Conservation (phyloP, 129 eudicot genomes). For the Saussurea involucrata region DNA sequence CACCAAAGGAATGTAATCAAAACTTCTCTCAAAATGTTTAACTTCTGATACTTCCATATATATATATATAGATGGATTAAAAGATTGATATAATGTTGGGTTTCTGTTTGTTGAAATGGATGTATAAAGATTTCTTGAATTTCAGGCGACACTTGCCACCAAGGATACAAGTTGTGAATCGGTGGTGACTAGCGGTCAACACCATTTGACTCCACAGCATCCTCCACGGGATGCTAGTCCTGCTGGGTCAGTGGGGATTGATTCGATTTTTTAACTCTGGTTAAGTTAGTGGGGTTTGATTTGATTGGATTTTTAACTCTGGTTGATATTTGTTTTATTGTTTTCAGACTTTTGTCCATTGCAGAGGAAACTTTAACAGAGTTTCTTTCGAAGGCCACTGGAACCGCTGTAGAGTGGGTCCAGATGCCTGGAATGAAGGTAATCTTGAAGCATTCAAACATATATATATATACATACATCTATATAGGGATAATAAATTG, state of each 20-base stretch:
- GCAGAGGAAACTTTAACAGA: conserved; percentile 46
- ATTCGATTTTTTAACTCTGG: background rate
- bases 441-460: background rate
- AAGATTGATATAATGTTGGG: no score
- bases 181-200: conserved; percentile 96
- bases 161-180: conserved; percentile 95
- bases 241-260: conserved; percentile 82
- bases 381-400: conserved; percentile 48
- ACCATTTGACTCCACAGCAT: conserved; percentile 73
- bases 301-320: background rate
- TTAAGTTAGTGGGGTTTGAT: conserved; percentile 40
- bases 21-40: no score
- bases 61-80: background rate
- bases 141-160: conserved; percentile 53
- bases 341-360: conserved; percentile 37
- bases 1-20: no score
- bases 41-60: no score
- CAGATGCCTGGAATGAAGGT: conserved; percentile 52
- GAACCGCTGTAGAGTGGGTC: conserved; percentile 45
- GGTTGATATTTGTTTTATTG: background rate
- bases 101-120: conserved; percentile 1
- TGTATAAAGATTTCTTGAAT: background rate
- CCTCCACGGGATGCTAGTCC: conserved; percentile 96
- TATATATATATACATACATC: no score
- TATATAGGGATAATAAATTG: no score